A percentile compares a stretch with the other conserved stretches of the same genome.
Evolutionary conservation across 1,284 basidiomycete genomes (phyloP).

Genomic region (Sporisorium graminicola): DNA sequence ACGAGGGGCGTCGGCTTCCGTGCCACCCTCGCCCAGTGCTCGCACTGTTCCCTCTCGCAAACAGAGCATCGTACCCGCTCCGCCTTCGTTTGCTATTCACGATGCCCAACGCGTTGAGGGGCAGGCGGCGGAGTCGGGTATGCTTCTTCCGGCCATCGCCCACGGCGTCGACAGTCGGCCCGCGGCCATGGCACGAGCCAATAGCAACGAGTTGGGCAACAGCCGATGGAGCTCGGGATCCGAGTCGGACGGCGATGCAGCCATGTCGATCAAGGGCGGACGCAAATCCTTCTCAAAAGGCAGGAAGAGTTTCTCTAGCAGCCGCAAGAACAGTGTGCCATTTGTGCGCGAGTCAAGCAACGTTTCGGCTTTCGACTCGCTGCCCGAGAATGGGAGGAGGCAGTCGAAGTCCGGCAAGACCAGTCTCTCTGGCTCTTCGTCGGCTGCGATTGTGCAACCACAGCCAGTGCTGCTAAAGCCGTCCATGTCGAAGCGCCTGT

Average conservation of each 20-base stretch:
- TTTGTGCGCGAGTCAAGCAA: slow-evolving; percentile 15
- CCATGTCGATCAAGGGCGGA: slow-evolving; percentile 22
- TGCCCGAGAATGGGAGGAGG: slow-evolving; percentile 16
- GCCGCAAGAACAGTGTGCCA: slow-evolving; percentile 43
- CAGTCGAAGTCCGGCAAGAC: slow-evolving; percentile 31
- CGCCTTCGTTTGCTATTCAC: slow-evolving; percentile 45
- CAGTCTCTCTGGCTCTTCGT: slow-evolving; percentile 10
- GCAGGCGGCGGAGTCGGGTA: not conserved
- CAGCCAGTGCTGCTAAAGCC: slow-evolving; percentile 13
- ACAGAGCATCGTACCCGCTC: slow-evolving; percentile 36
- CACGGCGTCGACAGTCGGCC: slow-evolving; percentile 13
- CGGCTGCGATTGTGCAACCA: not conserved
- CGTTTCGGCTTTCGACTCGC: not conserved
- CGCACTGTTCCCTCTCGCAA: slow-evolving; percentile 19
- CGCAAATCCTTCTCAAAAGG: slow-evolving; percentile 41
- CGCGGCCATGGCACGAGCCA: slow-evolving; percentile 2
- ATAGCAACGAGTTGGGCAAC: slow-evolving; percentile 23
- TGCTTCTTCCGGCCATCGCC: slow-evolving; percentile 10
- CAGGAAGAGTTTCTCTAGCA: slow-evolving; percentile 40
- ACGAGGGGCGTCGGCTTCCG: not conserved
- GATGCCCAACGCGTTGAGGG: slow-evolving; percentile 2
- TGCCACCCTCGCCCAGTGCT: not conserved
- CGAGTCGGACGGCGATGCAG: slow-evolving; percentile 45
- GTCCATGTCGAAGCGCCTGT: slow-evolving; percentile 31
- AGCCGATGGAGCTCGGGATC: slow-evolving; percentile 62